phyloP scores from a whole-genome alignment of 1,284 basidiomycete genomes.

The Ustilago trichophora region DNA sequence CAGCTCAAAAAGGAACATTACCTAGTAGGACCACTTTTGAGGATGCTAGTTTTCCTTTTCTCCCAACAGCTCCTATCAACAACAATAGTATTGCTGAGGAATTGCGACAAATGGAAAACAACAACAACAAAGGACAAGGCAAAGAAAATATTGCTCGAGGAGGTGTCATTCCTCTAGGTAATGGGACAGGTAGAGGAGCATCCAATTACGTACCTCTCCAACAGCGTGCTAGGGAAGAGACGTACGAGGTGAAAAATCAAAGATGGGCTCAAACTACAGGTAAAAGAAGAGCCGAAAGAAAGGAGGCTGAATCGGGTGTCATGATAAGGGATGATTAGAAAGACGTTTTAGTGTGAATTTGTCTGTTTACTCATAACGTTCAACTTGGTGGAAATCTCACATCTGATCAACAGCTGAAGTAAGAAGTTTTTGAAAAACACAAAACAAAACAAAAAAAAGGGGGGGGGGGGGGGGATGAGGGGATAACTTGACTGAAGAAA shows the following conservation, averaged over 20 bases:
- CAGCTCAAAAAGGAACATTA: conserved; percentile 6
- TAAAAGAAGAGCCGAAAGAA: conserved; percentile 12
- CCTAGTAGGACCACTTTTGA: conserved; percentile 9
- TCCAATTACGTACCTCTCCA: conserved; percentile 16
- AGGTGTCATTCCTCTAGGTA: conserved; percentile 28
- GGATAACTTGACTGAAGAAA: no score
- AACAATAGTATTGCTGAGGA: no score
- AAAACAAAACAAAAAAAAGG: no score
- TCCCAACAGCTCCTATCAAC: background rate
- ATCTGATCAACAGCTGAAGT: no score
- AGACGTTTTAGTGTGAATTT: no score
- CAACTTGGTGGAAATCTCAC: no score
- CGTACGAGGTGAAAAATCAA: conserved; percentile 32
- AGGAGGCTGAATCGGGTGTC: conserved; percentile 6
- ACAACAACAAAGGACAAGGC: background rate
- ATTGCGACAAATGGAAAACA: no score
- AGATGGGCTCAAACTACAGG: conserved; percentile 32
- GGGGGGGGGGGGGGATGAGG: no score
- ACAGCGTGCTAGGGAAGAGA: conserved; percentile 24
- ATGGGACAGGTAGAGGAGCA: conserved; percentile 27
- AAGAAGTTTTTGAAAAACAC: no score
- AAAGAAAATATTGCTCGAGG: background rate
- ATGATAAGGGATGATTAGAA: no score
- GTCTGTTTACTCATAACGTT: no score
- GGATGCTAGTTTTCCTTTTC: conserved; percentile 15